phyloP scores from a whole-genome alignment of 78 protist species.

The Corallochytrium limacisporum region DNA sequence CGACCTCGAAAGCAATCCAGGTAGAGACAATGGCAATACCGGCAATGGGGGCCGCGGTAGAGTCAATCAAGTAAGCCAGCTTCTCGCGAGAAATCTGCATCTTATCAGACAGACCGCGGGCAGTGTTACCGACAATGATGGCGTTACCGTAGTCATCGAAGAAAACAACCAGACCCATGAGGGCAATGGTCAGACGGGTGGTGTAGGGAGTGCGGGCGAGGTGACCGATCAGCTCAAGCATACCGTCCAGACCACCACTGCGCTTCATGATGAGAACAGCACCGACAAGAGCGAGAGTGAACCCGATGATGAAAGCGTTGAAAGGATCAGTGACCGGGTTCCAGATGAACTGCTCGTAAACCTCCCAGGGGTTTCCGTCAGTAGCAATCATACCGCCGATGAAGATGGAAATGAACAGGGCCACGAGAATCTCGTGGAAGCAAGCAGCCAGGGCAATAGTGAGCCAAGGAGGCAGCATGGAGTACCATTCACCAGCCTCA shows the following conservation, averaged over 20 bases:
- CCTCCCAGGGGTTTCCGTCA: not conserved
- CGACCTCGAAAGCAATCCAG: slow-evolving; percentile 19
- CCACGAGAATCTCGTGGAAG: not conserved
- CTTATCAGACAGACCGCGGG: not conserved
- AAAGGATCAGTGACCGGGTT: not conserved
- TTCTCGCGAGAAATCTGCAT: not conserved
- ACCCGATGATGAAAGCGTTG: not conserved
- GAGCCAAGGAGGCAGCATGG: not conserved
- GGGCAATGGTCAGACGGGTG: not conserved
- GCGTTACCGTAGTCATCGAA: slow-evolving; percentile 9
- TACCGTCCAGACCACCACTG: not conserved
- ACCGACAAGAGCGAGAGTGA: not conserved
- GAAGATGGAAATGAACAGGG: not conserved
- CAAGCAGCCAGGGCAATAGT: not conserved
- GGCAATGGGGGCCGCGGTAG: slow-evolving; percentile 26
- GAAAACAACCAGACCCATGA: not conserved
- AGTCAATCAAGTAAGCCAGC: slow-evolving; percentile 12
- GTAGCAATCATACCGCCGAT: not conserved
- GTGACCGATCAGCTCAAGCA: not conserved
- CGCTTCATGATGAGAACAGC: not conserved
- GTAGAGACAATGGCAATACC: slow-evolving; percentile 3
- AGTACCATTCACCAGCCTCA: not conserved
- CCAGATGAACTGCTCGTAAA: not conserved
- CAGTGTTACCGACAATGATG: slow-evolving; percentile 14
- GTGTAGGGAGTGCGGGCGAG: not conserved